Conservation (phyloP, 2,329 filamentous ascomycete species). For the Westerdykella ornata region DNA sequence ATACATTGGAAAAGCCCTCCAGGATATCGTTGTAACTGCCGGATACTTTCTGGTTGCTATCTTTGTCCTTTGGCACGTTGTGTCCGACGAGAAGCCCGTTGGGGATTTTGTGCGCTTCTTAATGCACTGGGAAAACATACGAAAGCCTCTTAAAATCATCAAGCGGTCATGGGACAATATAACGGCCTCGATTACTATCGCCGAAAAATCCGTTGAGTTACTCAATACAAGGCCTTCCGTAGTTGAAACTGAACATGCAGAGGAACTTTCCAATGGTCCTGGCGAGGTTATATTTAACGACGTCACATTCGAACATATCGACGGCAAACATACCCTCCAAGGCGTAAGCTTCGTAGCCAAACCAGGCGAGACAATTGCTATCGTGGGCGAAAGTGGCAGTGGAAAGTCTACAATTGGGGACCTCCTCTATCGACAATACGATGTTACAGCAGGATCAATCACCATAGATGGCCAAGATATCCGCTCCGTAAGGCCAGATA, state of each 20-base stretch:
- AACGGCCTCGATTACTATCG: too few species aligned
- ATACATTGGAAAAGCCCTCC: too few species aligned
- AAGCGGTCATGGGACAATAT: too few species aligned
- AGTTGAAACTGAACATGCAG: constrained; percentile 5
- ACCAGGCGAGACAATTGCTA: constrained; percentile 48
- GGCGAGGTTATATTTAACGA: constrained; percentile 11
- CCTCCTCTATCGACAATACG: constrained; percentile 53
- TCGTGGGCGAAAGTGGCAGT: constrained; percentile 54
- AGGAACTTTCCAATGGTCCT: neutral
- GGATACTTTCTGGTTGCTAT: too few species aligned
- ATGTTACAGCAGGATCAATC: constrained; percentile 47
- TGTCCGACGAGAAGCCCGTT: too few species aligned
- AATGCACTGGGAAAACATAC: too few species aligned
- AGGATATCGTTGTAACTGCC: too few species aligned
- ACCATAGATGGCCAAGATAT: constrained; percentile 52
- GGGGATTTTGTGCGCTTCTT: too few species aligned
- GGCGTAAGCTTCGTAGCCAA: constrained; percentile 43
- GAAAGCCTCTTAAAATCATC: too few species aligned
- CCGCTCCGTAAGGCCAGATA: constrained; percentile 49
- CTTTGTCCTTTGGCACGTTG: too few species aligned
- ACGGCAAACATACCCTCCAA: constrained; percentile 42
- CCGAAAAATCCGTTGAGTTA: too few species aligned
- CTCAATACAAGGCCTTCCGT: constrained; percentile 8
- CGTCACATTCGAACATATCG: constrained; percentile 13
- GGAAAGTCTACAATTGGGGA: constrained; percentile 54